A percentile compares a stretch with the other conserved stretches of the same genome.
These are phyloP conservation scores for Pachyrhizus erosus DNA, from an alignment of 306 rosid species.

Conservation along the genomic window DNA sequence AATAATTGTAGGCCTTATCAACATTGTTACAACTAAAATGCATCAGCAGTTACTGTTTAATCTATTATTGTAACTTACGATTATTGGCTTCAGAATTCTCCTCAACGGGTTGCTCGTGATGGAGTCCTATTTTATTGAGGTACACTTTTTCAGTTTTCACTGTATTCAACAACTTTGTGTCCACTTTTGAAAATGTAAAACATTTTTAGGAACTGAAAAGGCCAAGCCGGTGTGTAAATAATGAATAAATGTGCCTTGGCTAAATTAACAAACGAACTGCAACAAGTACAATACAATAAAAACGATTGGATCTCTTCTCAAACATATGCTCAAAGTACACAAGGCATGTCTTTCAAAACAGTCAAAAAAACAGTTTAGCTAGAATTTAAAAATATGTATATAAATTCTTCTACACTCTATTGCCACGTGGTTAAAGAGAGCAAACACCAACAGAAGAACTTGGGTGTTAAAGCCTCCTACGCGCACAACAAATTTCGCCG, in stretches of 20 bases:
- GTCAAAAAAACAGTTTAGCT: conserved; percentile 34
- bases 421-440: conserved; percentile 39
- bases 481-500: conserved; percentile 38
- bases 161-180: background rate
- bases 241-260: conserved; percentile 7
- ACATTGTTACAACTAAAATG: background rate
- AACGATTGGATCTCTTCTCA: conserved; percentile 28
- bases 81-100: background rate
- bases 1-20: background rate
- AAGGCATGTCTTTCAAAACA: conserved; percentile 19
- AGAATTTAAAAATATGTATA: conserved; percentile 18
- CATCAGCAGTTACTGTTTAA: background rate
- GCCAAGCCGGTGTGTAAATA: background rate
- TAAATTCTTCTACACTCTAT: conserved; percentile 53
- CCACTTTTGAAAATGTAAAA: background rate
- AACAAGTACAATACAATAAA: conserved; percentile 15
- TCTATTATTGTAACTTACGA: background rate
- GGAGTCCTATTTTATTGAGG: background rate
- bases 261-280: conserved; percentile 5
- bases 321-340: conserved; percentile 25
- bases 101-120: background rate
- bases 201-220: conserved; percentile 6
- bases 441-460: conserved; percentile 48
- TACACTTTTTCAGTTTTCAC: background rate
- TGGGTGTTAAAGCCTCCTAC: conserved; percentile 42